Conservation (phyloP, 495 filamentous ascomycete genomes). For the Parathielavia appendiculata region DNA sequence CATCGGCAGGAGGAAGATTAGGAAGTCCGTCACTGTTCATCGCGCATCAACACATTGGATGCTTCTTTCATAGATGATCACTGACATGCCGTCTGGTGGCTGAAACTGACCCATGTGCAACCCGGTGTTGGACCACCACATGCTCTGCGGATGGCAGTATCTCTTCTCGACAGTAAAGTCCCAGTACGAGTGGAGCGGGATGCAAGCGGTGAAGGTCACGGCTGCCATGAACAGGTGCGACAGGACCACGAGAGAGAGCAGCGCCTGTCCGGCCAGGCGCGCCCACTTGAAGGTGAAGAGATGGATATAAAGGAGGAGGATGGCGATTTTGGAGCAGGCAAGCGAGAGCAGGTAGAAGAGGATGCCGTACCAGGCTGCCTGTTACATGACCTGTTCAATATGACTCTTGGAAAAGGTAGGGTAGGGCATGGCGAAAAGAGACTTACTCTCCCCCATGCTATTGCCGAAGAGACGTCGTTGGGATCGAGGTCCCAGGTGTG, state of each 20-base stretch:
- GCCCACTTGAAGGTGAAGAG: slow-evolving; percentile 37
- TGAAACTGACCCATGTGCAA: slow-evolving; percentile 30
- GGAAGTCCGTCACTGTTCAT: slow-evolving; percentile 27
- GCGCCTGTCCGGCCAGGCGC: slow-evolving; percentile 27
- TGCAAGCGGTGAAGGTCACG: slow-evolving; percentile 28
- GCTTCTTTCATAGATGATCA: too few relatives aligned
- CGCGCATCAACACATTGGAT: too few relatives aligned
- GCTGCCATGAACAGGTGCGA: slow-evolving; percentile 26
- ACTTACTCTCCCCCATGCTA: slow-evolving; percentile 29
- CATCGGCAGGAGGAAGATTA: slow-evolving; percentile 38
- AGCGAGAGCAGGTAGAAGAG: slow-evolving; percentile 30
- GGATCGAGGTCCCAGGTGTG: slow-evolving; percentile 33
- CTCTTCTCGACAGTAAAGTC: slow-evolving; percentile 22
- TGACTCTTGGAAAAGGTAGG: background rate
- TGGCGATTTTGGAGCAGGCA: slow-evolving; percentile 35
- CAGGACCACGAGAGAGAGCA: slow-evolving; percentile 26
- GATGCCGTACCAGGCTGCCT: slow-evolving; percentile 32
- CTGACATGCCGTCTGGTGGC: too few relatives aligned
- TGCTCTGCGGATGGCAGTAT: slow-evolving; percentile 27
- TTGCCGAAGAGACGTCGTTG: slow-evolving; percentile 14
- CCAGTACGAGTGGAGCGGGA: slow-evolving; percentile 33
- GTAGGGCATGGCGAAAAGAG: background rate
- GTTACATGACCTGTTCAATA: background rate
- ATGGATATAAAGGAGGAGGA: slow-evolving; percentile 38
- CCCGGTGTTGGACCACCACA: slow-evolving; percentile 35